Evolutionary conservation across 352 stramenopile species (phyloP), one percentile per base, ranked within the genome.

Genomic region (Peronosclerospora sorghi): DNA sequence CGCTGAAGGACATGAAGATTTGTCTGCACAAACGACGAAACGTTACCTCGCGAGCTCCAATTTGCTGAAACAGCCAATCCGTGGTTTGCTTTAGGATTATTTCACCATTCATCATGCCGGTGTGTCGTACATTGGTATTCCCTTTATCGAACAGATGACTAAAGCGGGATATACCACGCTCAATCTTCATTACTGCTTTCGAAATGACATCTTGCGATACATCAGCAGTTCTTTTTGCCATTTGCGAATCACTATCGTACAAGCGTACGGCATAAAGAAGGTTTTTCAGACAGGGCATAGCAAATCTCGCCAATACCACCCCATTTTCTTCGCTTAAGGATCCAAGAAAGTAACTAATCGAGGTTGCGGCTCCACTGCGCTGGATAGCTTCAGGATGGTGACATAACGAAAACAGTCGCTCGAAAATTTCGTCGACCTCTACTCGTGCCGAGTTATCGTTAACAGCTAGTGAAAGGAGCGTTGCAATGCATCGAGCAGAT

Each of bases 341-440:
- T 18, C 67, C 67, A 50, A 89, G 59, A 35, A 90, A 82, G 23
- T 77, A 71, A 39, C 67, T 78, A 15, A 90, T 81, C 1, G 71
- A 67, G 13, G 68, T 67, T 13, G 73, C 76, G 19, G 67, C 68
- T 10, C 79, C 76, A 30, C 72, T 79, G n/a, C 79, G 57, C 29
- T 86, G 65, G 2, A 77, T 38, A 39, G 63, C 57, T 12, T 59
- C 62, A 15, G 79, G 73, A 38, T 92, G 79, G 0, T 60, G 65
- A 35, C 73, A 87, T 6, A 92, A 43, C 15, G 73, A 77, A 47
- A 89, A 89, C 3, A 92, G 21, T 23, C 74, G 62, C 26, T 86
- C 59, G 26, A 92, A 86, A 12, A 92, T 64, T 5, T 61, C 42
- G 12, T 73, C 65, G 3, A 59, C 56, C 12, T 73, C 70, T 10